Percentiles rank a stretch among this genome's conserved stretches.
Evolutionary conservation across 1,284 basidiomycete species (phyloP).

Genomic region (Fomitiporia mediterranea): DNA sequence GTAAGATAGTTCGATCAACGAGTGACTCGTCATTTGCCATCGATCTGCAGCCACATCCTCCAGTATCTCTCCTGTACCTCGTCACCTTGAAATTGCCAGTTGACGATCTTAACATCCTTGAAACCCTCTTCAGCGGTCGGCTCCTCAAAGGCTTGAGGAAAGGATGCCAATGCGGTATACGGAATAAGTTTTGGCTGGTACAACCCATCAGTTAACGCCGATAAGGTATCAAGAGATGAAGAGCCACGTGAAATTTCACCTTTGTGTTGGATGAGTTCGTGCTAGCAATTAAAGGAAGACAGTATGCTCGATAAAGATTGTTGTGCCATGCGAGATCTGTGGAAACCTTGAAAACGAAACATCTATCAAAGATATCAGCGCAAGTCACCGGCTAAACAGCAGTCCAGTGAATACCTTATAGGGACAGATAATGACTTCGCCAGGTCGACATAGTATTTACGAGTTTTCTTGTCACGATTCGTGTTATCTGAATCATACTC

Average conservation of each 20-base stretch:
- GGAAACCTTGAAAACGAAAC: constrained; percentile 70
- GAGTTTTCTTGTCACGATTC: constrained; percentile 67
- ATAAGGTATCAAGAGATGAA: not conserved
- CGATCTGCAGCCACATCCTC: constrained; percentile 59
- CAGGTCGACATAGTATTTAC: constrained; percentile 64
- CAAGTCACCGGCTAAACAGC: not conserved
- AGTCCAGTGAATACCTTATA: constrained; percentile 42
- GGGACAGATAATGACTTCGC: constrained; percentile 53
- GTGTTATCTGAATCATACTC: constrained; percentile 66
- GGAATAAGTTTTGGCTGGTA: constrained; percentile 55
- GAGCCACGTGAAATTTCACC: not conserved
- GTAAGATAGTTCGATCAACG: not conserved
- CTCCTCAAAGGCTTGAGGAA: constrained; percentile 59
- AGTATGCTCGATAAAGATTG: constrained; percentile 76
- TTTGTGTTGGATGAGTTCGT: constrained; percentile 6
- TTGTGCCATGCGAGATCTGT: constrained; percentile 85
- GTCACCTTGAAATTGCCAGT: constrained; percentile 75
- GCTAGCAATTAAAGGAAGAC: constrained; percentile 14
- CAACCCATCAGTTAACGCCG: not conserved
- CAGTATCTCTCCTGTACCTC: constrained; percentile 67
- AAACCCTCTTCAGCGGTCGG: constrained; percentile 71
- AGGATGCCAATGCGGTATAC: constrained; percentile 57
- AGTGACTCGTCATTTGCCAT: constrained; percentile 12
- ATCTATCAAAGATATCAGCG: constrained; percentile 37
- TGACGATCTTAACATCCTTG: constrained; percentile 66